Base-by-base conservation (phyloP, 768 basidiomycete species). In the Clitopilus passeckerianus region DNA sequence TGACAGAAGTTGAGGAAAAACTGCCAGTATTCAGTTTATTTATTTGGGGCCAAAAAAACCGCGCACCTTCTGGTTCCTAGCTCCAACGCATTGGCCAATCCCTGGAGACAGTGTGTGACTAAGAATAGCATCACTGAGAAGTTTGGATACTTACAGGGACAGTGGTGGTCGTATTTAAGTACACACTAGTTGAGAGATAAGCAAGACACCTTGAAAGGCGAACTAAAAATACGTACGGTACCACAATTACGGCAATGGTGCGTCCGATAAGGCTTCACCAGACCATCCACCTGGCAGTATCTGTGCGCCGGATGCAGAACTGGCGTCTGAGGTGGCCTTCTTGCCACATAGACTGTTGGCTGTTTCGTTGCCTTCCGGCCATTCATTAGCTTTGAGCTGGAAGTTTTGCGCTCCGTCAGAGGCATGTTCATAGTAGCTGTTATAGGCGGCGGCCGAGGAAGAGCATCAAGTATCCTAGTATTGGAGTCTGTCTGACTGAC, bases 41-140 rank as follows among this genome's bases (percentile, higher is more conserved):
- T 15, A 34, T 18, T 23, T 34, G 35, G 27, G 35, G 37, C 1
- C 10, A 23, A 50, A 10, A 12, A 20, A 10, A 20, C 1, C 14
- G 58, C 18, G 59, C 37, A 89, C 91, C 73, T 93, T 94, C 64
- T 95, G 90, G 68, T 98, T 98, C 37, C 84, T 83, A 55, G 93
- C 95, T 10, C 95, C 95, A 18, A 97, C 92, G 64, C 95, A 98
- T 67, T 94, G 91, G 10, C 95, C 95, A 56, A 98, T 87, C 95
- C 94, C 91, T 85, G 65, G 27, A 30, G 7, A 30, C 53, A 56
- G 60, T 70, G 37, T n/a, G 18, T 16, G 41, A n/a, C 33, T 30
- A 7, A 30, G 27, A 30, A 30, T n/a, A n/a, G 7, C 4, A 30
- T n/a, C 22, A 53, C 30, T 18, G 27, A 10, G 18, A 55, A 37